phyloP scores from a whole-genome alignment of 2,329 filamentous ascomycete species.

The Talaromyces albobiverticillius region DNA sequence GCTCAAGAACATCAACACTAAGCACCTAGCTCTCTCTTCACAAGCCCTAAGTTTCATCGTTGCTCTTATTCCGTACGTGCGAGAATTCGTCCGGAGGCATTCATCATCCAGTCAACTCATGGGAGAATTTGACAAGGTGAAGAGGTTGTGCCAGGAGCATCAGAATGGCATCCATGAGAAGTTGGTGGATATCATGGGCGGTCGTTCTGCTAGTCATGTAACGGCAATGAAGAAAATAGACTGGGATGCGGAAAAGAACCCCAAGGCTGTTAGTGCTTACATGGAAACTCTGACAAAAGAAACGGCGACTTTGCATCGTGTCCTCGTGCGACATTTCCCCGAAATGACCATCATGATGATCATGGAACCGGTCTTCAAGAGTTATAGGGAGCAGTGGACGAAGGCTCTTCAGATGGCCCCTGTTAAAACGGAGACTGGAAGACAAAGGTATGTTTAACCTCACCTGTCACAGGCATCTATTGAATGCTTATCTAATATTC shows the following conservation, averaged over 20 bases:
- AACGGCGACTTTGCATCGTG: slow-evolving; percentile 78
- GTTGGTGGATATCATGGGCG: slow-evolving; percentile 86
- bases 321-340: slow-evolving; percentile 76
- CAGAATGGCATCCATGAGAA: slow-evolving; percentile 90
- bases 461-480: slow-evolving; percentile 16
- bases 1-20: slow-evolving; percentile 93
- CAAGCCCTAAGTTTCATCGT: slow-evolving; percentile 87
- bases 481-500: not conserved
- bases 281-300: slow-evolving; percentile 88
- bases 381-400: slow-evolving; percentile 76
- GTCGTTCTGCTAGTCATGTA: slow-evolving; percentile 69
- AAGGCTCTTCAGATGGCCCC: slow-evolving; percentile 64
- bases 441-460: slow-evolving; percentile 61
- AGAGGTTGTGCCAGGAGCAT: slow-evolving; percentile 80
- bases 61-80: slow-evolving; percentile 80
- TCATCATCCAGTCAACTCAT: slow-evolving; percentile 57
- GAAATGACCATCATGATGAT: slow-evolving; percentile 76
- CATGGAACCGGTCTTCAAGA: slow-evolving; percentile 79
- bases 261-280: slow-evolving; percentile 60
- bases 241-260: slow-evolving; percentile 61
- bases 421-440: slow-evolving; percentile 65
- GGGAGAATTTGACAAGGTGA: slow-evolving; percentile 84
- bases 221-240: slow-evolving; percentile 70
- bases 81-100: slow-evolving; percentile 86
- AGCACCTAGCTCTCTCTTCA: slow-evolving; percentile 86